A percentile compares a stretch with the other conserved stretches of the same genome.
phyloP scores from a whole-genome alignment of 768 basidiomycete species.

The Mycena sanguinolenta region DNA sequence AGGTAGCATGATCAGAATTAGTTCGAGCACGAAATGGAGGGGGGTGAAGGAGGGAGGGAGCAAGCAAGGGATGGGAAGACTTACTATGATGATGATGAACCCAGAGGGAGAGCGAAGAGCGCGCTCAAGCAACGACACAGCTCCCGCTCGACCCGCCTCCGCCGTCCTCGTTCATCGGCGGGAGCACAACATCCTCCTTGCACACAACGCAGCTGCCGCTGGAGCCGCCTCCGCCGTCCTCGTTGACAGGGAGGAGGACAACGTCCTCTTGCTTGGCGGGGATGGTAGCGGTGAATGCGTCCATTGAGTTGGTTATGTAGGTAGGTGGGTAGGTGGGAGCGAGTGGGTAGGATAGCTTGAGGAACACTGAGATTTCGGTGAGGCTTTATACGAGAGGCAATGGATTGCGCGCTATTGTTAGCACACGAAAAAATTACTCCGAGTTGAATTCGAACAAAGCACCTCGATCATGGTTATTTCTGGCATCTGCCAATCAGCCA shows the following conservation, averaged over 20 bases:
- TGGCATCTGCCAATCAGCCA: too few relatives aligned
- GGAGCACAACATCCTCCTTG: conserved; percentile 28
- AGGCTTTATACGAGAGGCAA: conserved; percentile 16
- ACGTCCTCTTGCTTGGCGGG: conserved; percentile 9
- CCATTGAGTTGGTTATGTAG: conserved; percentile 29
- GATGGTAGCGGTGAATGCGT: conserved; percentile 22
- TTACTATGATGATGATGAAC: conserved; percentile 17
- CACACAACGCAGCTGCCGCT: conserved; percentile 13
- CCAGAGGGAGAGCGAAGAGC: neutral
- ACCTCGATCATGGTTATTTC: too few relatives aligned
- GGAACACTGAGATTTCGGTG: neutral
- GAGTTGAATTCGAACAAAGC: too few relatives aligned
- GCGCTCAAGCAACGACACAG: conserved; percentile 27
- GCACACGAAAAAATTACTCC: too few relatives aligned
- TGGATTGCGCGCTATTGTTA: too few relatives aligned
- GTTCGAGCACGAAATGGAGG: too few relatives aligned
- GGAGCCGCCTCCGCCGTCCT: conserved; percentile 18
- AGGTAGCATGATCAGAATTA: neutral
- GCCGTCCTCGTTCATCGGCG: conserved; percentile 19
- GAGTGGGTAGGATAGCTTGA: conserved; percentile 21
- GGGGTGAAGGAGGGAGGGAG: too few relatives aligned
- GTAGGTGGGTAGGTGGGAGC: conserved; percentile 7
- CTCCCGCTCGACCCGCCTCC: conserved; percentile 21
- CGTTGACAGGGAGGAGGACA: conserved; percentile 20
- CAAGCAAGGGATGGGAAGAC: too few relatives aligned